A percentile compares a stretch with the other conserved stretches of the same genome.
phyloP scores from a whole-genome alignment of 2,329 filamentous ascomycete genomes.

The Aspergillus sp. region DNA sequence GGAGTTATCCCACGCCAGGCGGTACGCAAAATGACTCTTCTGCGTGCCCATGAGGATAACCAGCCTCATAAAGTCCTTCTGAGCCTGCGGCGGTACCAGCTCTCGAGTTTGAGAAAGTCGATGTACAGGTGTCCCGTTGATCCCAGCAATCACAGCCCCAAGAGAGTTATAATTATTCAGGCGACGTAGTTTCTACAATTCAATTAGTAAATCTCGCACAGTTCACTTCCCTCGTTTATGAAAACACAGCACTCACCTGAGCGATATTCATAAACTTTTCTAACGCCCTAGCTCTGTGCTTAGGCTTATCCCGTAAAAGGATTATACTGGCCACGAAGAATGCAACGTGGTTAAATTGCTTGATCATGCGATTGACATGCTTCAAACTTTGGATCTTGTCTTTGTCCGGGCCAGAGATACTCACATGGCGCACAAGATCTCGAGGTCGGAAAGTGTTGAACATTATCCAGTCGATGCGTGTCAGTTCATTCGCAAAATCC shows the following conservation, averaged over 20 bases:
- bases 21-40: slow-evolving; percentile 90
- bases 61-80: slow-evolving; percentile 83
- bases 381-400: slow-evolving; percentile 68
- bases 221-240: neutral
- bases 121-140: slow-evolving; percentile 84
- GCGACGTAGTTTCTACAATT: slow-evolving; percentile 69
- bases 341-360: slow-evolving; percentile 84
- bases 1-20: slow-evolving; percentile 96
- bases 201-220: neutral
- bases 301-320: slow-evolving; percentile 88
- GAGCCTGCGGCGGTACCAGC: slow-evolving; percentile 67
- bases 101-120: slow-evolving; percentile 77
- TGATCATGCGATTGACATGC: slow-evolving; percentile 92
- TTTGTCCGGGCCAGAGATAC: slow-evolving; percentile 57
- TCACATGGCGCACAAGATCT: slow-evolving; percentile 90
- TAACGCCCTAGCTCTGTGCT: slow-evolving; percentile 85
- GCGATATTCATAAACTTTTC: slow-evolving; percentile 96
- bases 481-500: slow-evolving; percentile 85
- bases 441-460: slow-evolving; percentile 92
- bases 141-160: slow-evolving; percentile 88
- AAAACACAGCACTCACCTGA: slow-evolving; percentile 36
- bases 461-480: slow-evolving; percentile 96
- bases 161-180: slow-evolving; percentile 97
- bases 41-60: slow-evolving; percentile 91
- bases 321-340: slow-evolving; percentile 82